Conservation (phyloP, 257 asterid species). For the Solanum phureja region DNA sequence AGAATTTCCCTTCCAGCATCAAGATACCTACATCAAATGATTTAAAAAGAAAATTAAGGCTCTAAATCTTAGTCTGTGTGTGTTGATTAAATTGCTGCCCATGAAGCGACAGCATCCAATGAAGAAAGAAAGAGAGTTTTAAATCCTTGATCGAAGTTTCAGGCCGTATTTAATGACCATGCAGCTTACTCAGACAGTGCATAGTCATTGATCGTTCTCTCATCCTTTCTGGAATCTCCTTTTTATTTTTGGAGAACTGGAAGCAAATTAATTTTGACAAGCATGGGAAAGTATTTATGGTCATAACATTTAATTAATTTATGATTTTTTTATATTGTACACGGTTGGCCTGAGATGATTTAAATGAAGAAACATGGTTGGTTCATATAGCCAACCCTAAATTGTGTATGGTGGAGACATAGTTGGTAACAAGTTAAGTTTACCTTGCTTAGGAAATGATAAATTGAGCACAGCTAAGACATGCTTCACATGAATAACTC, state of each 20-base stretch:
- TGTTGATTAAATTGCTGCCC: background rate
- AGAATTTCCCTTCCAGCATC: conserved; percentile 98
- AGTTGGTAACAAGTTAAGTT: background rate
- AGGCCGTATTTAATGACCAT: background rate
- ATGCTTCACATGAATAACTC: background rate
- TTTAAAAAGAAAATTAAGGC: background rate
- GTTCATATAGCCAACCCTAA: background rate
- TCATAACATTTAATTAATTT: background rate
- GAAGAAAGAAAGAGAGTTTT: background rate
- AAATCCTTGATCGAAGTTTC: background rate
- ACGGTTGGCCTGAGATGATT: background rate
- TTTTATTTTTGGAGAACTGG: background rate
- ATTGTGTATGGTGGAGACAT: background rate
- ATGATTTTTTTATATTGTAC: background rate
- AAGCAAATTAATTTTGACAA: background rate
- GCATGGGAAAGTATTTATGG: background rate
- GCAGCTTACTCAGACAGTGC: background rate
- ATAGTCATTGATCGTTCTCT: background rate
- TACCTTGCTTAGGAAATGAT: background rate
- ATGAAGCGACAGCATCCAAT: background rate
- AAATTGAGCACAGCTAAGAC: background rate
- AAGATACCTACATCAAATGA: conserved; percentile 45
- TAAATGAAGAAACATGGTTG: background rate
- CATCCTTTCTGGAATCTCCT: background rate
- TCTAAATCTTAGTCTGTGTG: background rate